Base-by-base conservation (phyloP, 1,284 basidiomycete genomes). In the Pyrrhoderma lamaoense region DNA sequence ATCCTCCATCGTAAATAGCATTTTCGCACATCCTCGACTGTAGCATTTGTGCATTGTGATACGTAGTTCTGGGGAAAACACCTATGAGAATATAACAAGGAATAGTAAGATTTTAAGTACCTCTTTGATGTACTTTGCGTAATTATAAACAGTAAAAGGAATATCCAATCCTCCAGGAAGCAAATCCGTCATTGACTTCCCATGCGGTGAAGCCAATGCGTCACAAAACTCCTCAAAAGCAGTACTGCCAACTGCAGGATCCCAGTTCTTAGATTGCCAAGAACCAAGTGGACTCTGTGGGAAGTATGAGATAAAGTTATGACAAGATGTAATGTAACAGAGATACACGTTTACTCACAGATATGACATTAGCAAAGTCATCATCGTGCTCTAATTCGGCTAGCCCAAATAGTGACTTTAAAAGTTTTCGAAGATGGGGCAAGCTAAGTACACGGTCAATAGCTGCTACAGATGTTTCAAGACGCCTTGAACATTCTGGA, bases 331-430 rank as follows among this genome's bases (percentile, higher is more conserved):
- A 31, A 11, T 31, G 21, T 45, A 45, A 34, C 13, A 25, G 44
- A 19, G n/a, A 8, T 23, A 21, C 44, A 11, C 42, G 53, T 14
- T 55, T 56, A 57, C 69, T 52, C 38, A 80, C 85, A 68, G 72
- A 67, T 14, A 93, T 65, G 2, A 89, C 63, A 2, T 84, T 80
- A 11, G 70, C 86, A 63, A 94, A 93, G 62, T 94, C 91, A 4
- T 83, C 80, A 58, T 90, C 81, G 53, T 87, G 79, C 55, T 77
- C 63, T 36, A 94, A 69, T 8, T 65, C 78, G 2, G 66, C 69
- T 1, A 93, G 70, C 2, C 88, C 89, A 61, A 94, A 94, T 16
- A 90, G 66, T 0, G 67, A 67, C 65, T 92, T 93, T 45, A 92
- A 61, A 22, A 68, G 61, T 7, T 58, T 63, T 9, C 74, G 72